These are phyloP conservation scores for Pythium vanterpoolii DNA, from an alignment of 352 stramenopile genomes.

Conservation along the genomic window DNA sequence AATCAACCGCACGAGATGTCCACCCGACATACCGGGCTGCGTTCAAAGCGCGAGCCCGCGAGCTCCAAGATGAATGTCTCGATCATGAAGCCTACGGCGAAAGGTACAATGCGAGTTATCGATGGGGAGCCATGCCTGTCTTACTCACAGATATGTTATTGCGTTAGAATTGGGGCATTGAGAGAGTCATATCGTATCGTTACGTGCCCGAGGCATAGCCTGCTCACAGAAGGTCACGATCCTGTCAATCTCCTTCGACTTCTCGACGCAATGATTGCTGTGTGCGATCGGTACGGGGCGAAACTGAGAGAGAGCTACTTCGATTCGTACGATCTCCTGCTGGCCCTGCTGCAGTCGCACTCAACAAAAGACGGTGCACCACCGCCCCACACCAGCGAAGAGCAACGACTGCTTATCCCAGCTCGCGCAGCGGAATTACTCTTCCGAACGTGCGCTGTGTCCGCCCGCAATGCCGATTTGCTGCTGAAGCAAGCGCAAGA, in stretches of 20 bases:
- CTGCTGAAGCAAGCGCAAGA: conserved; percentile 50
- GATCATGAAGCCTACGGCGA: conserved; percentile 31
- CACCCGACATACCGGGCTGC: conserved; percentile 37
- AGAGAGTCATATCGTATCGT: conserved; percentile 66
- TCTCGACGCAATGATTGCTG: conserved; percentile 55
- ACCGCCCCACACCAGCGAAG: conserved; percentile 36
- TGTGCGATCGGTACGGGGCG: conserved; percentile 60
- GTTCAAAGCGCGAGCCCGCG: conserved; percentile 53
- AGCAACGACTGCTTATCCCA: conserved; percentile 56
- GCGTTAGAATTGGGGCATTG: conserved; percentile 35
- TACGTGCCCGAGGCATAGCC: conserved; percentile 56
- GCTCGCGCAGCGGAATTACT: conserved; percentile 61
- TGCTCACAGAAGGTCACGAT: conserved; percentile 69
- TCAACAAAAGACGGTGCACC: conserved; percentile 47
- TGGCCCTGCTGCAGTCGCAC: conserved; percentile 54
- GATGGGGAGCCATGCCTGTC: not conserved
- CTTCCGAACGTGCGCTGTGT: conserved; percentile 65
- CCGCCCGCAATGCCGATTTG: conserved; percentile 45
- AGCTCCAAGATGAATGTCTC: conserved; percentile 30
- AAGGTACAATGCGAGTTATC: conserved; percentile 28
- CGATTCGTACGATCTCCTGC: conserved; percentile 61
- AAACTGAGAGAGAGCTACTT: conserved; percentile 59
- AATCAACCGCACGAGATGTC: conserved; percentile 13
- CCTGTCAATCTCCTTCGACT: conserved; percentile 67
- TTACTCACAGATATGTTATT: not conserved